phyloP scores from a whole-genome alignment of 352 stramenopile genomes.

The Thraustotheca clavata region DNA sequence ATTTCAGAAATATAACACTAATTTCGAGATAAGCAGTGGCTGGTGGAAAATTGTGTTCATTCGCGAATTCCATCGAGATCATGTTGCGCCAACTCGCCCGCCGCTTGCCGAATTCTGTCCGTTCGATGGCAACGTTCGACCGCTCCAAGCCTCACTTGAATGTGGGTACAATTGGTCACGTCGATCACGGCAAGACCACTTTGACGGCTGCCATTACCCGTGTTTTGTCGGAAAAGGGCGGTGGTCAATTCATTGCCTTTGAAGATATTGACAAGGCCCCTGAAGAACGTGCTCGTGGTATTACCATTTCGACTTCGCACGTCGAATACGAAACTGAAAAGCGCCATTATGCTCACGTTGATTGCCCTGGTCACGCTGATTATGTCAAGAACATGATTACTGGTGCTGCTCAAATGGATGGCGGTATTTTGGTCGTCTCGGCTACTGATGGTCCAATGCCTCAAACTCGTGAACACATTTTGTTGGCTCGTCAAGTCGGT shows the following conservation, averaged over 20 bases:
- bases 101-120: neutral
- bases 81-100: slow-evolving; percentile 20
- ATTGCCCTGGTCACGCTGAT: slow-evolving; percentile 95
- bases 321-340: slow-evolving; percentile 92
- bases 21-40: too few species aligned
- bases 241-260: slow-evolving; percentile 79
- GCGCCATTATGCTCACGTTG: slow-evolving; percentile 94
- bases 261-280: slow-evolving; percentile 95
- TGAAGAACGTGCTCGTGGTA: slow-evolving; percentile 92
- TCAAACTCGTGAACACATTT: slow-evolving; percentile 95
- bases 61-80: neutral
- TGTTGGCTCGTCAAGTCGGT: slow-evolving; percentile 90
- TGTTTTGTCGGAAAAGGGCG: slow-evolving; percentile 63
- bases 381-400: slow-evolving; percentile 99
- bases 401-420: slow-evolving; percentile 94
- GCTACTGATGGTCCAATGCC: slow-evolving; percentile 93
- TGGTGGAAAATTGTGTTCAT: too few species aligned
- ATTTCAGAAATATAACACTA: too few species aligned
- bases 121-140: slow-evolving; percentile 49
- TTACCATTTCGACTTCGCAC: slow-evolving; percentile 81
- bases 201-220: slow-evolving; percentile 96
- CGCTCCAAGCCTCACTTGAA: slow-evolving; percentile 94
- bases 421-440: slow-evolving; percentile 85
- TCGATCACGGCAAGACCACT: slow-evolving; percentile 97
- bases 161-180: slow-evolving; percentile 97